These are phyloP conservation scores for Coelastrella sp. DNA, from an alignment of 139 green algal species.

Conservation along the genomic window DNA sequence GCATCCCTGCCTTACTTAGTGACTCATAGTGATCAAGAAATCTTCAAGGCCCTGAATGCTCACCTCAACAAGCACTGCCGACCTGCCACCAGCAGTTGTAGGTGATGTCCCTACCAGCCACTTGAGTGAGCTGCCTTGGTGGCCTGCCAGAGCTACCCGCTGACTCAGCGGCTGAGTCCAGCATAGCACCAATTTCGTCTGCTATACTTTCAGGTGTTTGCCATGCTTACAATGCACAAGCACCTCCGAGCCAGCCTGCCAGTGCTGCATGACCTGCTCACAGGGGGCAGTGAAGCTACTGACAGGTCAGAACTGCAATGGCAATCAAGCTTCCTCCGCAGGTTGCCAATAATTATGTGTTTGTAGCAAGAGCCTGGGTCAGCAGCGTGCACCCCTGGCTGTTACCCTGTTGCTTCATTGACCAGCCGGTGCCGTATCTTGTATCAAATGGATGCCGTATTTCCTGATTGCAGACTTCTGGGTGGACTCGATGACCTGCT, in stretches of 20 bases:
- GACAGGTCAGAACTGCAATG: background rate
- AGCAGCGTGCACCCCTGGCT: too few species aligned
- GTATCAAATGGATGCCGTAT: background rate
- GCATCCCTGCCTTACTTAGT: too few species aligned
- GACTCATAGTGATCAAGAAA: too few species aligned
- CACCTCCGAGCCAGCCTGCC: conserved; percentile 42
- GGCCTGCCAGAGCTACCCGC: background rate
- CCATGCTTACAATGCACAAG: conserved; percentile 52
- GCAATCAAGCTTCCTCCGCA: too few species aligned
- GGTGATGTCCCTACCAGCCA: too few species aligned
- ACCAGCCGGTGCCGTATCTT: background rate
- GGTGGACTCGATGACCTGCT: conserved; percentile 39
- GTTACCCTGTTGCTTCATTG: background rate
- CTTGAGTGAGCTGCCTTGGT: background rate
- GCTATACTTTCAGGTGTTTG: conserved; percentile 44
- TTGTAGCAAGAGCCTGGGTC: too few species aligned
- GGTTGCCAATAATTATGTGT: too few species aligned
- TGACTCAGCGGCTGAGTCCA: too few species aligned
- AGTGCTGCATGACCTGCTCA: conserved; percentile 42
- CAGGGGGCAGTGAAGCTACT: background rate
- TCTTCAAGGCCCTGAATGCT: too few species aligned
- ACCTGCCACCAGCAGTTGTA: too few species aligned
- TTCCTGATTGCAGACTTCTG: background rate
- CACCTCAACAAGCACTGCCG: too few species aligned
- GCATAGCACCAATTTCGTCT: background rate